Evolutionary conservation across 441 rosid species (phyloP).

Genomic region (Pelargonium exstipulatum): DNA sequence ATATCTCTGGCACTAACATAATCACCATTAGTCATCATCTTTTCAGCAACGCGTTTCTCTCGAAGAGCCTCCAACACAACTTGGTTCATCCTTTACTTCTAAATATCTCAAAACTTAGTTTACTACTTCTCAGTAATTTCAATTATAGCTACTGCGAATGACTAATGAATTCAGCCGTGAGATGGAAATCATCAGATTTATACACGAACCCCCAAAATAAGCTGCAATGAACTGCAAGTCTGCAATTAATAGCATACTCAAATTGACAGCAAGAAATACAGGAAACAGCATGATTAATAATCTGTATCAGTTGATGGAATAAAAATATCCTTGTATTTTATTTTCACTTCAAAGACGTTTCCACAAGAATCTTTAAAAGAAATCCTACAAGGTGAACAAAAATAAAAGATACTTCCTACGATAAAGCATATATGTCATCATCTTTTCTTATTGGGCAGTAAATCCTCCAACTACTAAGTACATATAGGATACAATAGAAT

Average conservation of each 20-base stretch:
- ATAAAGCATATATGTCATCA: neutral
- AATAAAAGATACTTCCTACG: neutral
- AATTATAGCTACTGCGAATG: neutral
- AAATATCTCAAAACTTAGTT: neutral
- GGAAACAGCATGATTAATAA: neutral
- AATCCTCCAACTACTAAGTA: neutral
- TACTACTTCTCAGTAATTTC: neutral
- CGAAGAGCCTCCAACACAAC: conserved; percentile 8
- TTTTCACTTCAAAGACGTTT: neutral
- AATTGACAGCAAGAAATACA: neutral
- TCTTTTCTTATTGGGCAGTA: neutral
- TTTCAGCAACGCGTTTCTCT: conserved; percentile 18
- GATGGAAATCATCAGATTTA: neutral
- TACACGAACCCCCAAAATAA: neutral
- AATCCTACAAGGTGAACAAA: neutral
- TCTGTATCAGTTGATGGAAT: neutral
- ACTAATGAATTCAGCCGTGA: neutral
- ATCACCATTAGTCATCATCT: conserved; percentile 17
- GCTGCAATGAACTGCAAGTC: neutral
- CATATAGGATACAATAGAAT: neutral
- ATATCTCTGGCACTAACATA: conserved; percentile 21
- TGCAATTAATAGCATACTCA: neutral
- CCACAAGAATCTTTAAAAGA: neutral
- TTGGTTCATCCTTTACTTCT: conserved; percentile 11
- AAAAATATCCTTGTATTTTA: neutral